Evolutionary conservation across 139 green algal species (phyloP).

Genomic region (Gonium pectorale): DNA sequence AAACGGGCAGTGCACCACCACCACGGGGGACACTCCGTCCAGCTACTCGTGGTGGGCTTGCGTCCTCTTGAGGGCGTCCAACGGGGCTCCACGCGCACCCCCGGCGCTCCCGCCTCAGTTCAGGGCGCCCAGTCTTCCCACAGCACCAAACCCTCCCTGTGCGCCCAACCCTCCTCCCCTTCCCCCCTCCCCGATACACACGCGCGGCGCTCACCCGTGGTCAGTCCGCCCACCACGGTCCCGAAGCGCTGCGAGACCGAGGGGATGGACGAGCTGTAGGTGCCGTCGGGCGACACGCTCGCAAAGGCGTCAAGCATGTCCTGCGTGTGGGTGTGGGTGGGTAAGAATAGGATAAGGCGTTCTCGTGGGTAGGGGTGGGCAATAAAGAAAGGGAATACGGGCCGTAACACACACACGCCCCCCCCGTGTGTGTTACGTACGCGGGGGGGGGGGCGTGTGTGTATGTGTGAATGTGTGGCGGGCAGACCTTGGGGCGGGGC

Average conservation of each 20-base stretch:
- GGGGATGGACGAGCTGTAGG: conserved; percentile 77
- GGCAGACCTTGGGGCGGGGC: no score
- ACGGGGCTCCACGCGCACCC: neutral
- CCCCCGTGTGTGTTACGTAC: no score
- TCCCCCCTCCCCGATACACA: neutral
- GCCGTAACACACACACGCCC: no score
- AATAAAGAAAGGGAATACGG: no score
- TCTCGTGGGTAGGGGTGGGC: no score
- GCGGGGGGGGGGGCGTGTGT: no score
- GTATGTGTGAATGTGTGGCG: no score
- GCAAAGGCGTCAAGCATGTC: conserved; percentile 78
- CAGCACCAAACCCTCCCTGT: no score
- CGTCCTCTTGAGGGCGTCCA: neutral
- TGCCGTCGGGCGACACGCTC: conserved; percentile 64
- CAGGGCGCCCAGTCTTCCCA: no score
- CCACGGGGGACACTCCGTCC: no score
- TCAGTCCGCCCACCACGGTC: conserved; percentile 85
- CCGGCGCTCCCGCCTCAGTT: neutral
- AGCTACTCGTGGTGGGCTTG: neutral
- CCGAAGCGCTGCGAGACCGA: conserved; percentile 83
- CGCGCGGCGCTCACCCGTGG: conserved; percentile 73
- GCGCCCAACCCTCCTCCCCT: neutral
- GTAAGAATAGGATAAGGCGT: no score
- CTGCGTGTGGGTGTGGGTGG: neutral
- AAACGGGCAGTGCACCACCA: neutral